phyloP scores from a whole-genome alignment of 371 early-diverging fungal genomes.

The Circinella umbellata region DNA sequence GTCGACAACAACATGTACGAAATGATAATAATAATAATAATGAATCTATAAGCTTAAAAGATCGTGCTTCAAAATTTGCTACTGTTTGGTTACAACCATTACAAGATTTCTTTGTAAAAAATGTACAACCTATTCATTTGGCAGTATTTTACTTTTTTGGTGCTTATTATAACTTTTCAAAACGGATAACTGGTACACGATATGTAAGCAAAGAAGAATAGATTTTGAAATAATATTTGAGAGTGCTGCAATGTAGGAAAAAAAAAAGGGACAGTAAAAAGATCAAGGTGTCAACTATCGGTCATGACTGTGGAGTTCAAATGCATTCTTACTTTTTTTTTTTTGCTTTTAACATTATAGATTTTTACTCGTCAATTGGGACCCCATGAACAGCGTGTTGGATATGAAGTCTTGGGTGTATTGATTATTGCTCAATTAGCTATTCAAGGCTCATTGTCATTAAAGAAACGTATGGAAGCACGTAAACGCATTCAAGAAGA shows the following conservation, averaged over 20 bases:
- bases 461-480: constrained; percentile 35
- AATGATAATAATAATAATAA: background rate
- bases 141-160: constrained; percentile 86
- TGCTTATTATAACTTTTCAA: constrained; percentile 78
- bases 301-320: no score
- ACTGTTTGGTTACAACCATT: constrained; percentile 26
- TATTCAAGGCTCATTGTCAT: constrained; percentile 53
- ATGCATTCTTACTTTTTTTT: no score
- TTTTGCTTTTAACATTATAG: constrained; percentile 32
- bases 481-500: constrained; percentile 19
- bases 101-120: constrained; percentile 40
- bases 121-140: constrained; percentile 70
- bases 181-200: constrained; percentile 76
- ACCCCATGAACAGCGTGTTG: constrained; percentile 72
- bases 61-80: constrained; percentile 4
- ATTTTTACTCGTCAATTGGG: constrained; percentile 78
- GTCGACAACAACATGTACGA: constrained; percentile 20
- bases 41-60: constrained; percentile 8
- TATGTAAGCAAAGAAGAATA: constrained; percentile 57
- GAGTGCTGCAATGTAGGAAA: background rate
- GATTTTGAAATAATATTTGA: background rate
- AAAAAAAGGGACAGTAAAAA: no score
- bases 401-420: constrained; percentile 86
- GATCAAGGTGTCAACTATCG: no score
- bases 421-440: constrained; percentile 75